Conservation (phyloP, 2,329 filamentous ascomycete genomes). For the Eutypella sp. region DNA sequence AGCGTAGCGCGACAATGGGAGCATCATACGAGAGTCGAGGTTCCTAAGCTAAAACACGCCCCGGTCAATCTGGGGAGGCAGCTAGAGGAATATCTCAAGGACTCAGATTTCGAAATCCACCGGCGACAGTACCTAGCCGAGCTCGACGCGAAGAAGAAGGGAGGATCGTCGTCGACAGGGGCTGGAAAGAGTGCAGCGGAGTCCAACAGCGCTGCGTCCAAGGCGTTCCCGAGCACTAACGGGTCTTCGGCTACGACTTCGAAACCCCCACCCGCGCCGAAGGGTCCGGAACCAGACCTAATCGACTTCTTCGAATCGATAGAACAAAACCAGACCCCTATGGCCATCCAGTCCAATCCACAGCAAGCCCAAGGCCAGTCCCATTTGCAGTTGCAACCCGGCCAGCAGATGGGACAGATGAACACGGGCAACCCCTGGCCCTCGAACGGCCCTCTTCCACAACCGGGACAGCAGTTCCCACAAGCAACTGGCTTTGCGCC, state of each 20-base stretch:
- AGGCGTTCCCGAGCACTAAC: conserved; percentile 38
- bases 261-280: conserved; percentile 45
- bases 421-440: conserved; percentile 36
- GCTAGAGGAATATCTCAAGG: conserved; percentile 89
- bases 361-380: conserved; percentile 31
- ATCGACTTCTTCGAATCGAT: conserved; percentile 96
- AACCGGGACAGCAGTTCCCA: conserved; percentile 29
- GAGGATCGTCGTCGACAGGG: conserved; percentile 31
- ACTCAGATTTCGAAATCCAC: conserved; percentile 92
- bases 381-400: conserved; percentile 28
- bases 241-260: conserved; percentile 27
- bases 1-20: conserved; percentile 84
- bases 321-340: conserved; percentile 77
- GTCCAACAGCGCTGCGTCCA: conserved; percentile 34
- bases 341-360: conserved; percentile 44
- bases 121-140: conserved; percentile 87
- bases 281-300: conserved; percentile 68
- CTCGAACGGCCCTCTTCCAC: conserved; percentile 27
- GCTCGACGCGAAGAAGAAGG: conserved; percentile 64
- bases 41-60: conserved; percentile 95
- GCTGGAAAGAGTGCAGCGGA: conserved; percentile 31
- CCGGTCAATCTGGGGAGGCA: conserved; percentile 86
- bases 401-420: conserved; percentile 22
- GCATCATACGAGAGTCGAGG: conserved; percentile 85
- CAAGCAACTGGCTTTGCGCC: conserved; percentile 23